phyloP scores from a whole-genome alignment of 2,329 filamentous ascomycete species.

The Immersiporthe knoxdaviesiana region DNA sequence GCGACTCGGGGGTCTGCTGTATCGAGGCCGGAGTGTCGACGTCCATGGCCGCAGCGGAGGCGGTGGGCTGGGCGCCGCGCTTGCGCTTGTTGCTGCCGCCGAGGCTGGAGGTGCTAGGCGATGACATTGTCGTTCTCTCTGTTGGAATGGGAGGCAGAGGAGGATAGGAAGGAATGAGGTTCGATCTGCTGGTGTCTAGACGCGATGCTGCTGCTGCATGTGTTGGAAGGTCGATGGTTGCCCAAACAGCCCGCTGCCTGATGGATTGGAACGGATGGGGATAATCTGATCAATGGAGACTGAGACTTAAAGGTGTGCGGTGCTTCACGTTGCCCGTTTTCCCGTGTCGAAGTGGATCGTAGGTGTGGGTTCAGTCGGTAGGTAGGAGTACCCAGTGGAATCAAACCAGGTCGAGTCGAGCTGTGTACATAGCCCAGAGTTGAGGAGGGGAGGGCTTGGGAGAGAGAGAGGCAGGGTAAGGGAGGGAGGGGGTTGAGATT shows the following conservation, averaged over 20 bases:
- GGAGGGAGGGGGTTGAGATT: constrained; percentile 15
- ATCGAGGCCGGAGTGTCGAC: constrained; percentile 55
- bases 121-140: constrained; percentile 58
- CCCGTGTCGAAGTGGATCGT: not conserved
- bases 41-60: constrained; percentile 49
- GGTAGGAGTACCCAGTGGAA: not conserved
- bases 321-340: not conserved
- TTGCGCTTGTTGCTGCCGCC: constrained; percentile 74
- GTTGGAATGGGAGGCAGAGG: constrained; percentile 1
- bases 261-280: not conserved
- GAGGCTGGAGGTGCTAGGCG: constrained; percentile 49
- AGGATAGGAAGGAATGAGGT: not conserved
- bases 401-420: not conserved
- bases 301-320: not conserved
- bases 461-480: no score
- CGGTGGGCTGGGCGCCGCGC: constrained; percentile 51
- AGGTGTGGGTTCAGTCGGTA: not conserved
- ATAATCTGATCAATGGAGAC: not conserved
- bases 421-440: not conserved
- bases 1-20: constrained; percentile 72
- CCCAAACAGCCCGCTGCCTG: not conserved
- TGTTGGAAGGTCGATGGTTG: not conserved
- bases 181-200: not conserved
- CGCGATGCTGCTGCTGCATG: not conserved
- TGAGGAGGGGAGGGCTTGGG: not conserved